Evolutionary conservation across 129 eudicot genomes (phyloP), one percentile per base, ranked within the genome.

Genomic region (Flaveria bidentis): DNA sequence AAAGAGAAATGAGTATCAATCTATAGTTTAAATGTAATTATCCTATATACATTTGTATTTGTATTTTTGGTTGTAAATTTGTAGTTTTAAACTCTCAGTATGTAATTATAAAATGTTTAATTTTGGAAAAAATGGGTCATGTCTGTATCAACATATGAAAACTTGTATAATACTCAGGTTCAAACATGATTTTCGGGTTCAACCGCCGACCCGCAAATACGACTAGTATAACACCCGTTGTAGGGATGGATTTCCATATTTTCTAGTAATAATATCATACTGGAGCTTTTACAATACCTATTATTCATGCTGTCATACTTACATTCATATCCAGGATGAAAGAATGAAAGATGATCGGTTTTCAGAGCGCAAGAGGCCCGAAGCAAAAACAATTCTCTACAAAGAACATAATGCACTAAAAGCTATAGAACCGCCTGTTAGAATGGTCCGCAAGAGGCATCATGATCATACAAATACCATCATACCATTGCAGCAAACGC

Each of bases 381-480:
- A 80, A 58, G 50, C 56, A n/a, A 69, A 71, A 14, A 53, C 39
- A 26, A 33, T 44, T 15, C 36, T 80, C 20, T 55, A 69, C 65
- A 74, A 78, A 49, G 72, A 75, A 70, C 33, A 17, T 3, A 50
- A 36, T 72, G 73, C 53, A 25, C 36, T 17, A 63, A 79, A 61
- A 47, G 80, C 81, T 63, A 67, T 41, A 45, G 71, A 81, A 30
- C 47, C 83, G n/a, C 74, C 82, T 30, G 52, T 46, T 63, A 79
- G 90, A 77, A 51, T 80, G 26, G 61, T 84, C 71, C 82, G 87
- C 69, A 84, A 84, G 80, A 80, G 87, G 82, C 87, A 84, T 60
- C 85, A 80, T 66, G 81, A 83, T 76, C 80, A 79, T 56, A 26
- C 63, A 39, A 73, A 57, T 3, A 46, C 52, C 36, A 25, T 78